Percentiles rank a stretch among this genome's conserved stretches.
phyloP scores from a whole-genome alignment of 768 basidiomycete genomes.

The Sporobolomyces roseus region DNA sequence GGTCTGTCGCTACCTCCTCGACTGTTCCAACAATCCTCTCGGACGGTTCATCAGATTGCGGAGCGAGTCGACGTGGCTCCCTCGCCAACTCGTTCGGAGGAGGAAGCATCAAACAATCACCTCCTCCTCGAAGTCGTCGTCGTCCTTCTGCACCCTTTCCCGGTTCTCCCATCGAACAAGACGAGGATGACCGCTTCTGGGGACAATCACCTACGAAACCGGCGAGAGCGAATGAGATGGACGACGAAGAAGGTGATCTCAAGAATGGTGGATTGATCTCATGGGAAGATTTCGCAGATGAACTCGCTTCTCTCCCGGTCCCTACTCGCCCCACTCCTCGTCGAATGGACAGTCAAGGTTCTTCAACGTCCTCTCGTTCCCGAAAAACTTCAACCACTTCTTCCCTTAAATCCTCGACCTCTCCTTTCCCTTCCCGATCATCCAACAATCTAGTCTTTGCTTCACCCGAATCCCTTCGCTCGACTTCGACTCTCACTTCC shows the following conservation, averaged over 20 bases:
- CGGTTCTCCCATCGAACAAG: constrained; percentile 2
- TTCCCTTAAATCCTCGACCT: not conserved
- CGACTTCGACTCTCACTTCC: constrained; percentile 12
- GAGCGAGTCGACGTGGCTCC: constrained; percentile 17
- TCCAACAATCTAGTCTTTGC: not conserved
- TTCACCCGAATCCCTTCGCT: constrained; percentile 7
- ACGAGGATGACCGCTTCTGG: constrained; percentile 6
- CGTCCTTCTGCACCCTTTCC: constrained; percentile 11
- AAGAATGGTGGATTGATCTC: constrained; percentile 14
- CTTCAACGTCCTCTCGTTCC: not conserved
- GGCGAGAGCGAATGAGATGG: too few relatives aligned
- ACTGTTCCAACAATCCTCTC: constrained; percentile 23
- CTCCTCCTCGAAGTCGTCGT: constrained; percentile 6
- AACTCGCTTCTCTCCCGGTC: constrained; percentile 19
- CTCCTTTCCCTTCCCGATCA: not conserved
- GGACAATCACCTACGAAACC: too few relatives aligned
- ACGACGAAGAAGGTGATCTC: not conserved
- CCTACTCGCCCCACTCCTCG: constrained; percentile 1
- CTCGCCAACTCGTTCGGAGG: not conserved
- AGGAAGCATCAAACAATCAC: constrained; percentile 2
- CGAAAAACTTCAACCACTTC: not conserved
- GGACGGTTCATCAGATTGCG: constrained; percentile 8
- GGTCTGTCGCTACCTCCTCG: constrained; percentile 38
- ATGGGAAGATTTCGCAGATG: constrained; percentile 32
- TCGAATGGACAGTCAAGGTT: constrained; percentile 1